phyloP scores from a whole-genome alignment of 2,329 filamentous ascomycete species.

The Pseudovirgaria hyperparasitica region DNA sequence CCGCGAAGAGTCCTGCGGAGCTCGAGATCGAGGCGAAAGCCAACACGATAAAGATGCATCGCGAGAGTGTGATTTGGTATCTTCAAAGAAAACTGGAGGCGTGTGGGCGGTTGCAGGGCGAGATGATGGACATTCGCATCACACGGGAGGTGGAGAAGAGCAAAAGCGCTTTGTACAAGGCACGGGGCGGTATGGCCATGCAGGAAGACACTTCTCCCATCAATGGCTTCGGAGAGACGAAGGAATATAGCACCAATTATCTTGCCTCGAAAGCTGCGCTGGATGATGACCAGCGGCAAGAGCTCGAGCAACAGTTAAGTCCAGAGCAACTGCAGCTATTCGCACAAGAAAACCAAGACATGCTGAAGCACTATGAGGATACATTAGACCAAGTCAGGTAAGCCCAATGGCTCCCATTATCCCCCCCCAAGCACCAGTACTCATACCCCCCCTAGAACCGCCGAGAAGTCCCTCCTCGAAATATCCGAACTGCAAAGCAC shows the following conservation, averaged over 20 bases:
- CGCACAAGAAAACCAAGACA: slow-evolving; percentile 80
- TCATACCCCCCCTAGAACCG: slow-evolving; percentile 44
- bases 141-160: slow-evolving; percentile 79
- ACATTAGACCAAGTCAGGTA: slow-evolving; percentile 91
- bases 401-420: slow-evolving; percentile 21
- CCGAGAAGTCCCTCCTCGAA: slow-evolving; percentile 81
- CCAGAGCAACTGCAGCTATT: slow-evolving; percentile 86
- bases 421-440: slow-evolving; percentile 2
- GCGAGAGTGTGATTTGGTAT: slow-evolving; percentile 77
- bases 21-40: slow-evolving; percentile 56
- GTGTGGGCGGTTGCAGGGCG: slow-evolving; percentile 65
- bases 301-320: slow-evolving; percentile 50
- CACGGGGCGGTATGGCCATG: slow-evolving; percentile 26
- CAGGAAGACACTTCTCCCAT: slow-evolving; percentile 11
- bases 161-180: slow-evolving; percentile 70
- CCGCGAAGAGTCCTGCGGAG: slow-evolving; percentile 52
- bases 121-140: slow-evolving; percentile 86
- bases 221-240: slow-evolving; percentile 9
- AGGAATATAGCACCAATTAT: slow-evolving; percentile 17
- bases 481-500: slow-evolving; percentile 87
- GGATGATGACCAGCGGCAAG: slow-evolving; percentile 14
- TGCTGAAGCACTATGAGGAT: slow-evolving; percentile 88
- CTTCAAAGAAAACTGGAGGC: slow-evolving; percentile 62
- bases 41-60: slow-evolving; percentile 53
- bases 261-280: slow-evolving; percentile 7